Evolutionary conservation across 2,329 filamentous ascomycete species (phyloP).

Genomic region (Coniochaeta hoffmannii): DNA sequence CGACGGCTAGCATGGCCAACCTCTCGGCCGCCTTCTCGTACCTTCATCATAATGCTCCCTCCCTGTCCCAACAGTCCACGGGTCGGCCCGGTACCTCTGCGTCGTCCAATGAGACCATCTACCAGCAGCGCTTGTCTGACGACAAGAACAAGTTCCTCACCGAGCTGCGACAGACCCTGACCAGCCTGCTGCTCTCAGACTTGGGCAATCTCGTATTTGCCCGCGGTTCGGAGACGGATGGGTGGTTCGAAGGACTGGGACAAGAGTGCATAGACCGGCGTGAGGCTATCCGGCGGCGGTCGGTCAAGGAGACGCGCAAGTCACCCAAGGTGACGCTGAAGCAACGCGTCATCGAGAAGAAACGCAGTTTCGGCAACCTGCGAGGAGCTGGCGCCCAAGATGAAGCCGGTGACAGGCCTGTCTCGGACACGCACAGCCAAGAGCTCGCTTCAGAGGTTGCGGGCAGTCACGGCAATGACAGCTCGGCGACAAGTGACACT

Average conservation of each 20-base stretch:
- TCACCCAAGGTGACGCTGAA: conserved; percentile 34
- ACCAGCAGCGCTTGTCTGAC: conserved; percentile 52
- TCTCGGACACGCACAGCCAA: conserved; percentile 19
- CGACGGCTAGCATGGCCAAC: conserved; percentile 54
- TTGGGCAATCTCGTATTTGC: conserved; percentile 79
- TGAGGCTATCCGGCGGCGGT: conserved; percentile 44
- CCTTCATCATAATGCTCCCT: conserved; percentile 33
- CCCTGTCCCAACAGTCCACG: conserved; percentile 29
- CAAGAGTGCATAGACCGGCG: conserved; percentile 58
- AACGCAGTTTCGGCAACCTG: conserved; percentile 61
- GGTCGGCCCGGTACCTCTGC: conserved; percentile 57
- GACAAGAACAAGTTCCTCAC: conserved; percentile 74
- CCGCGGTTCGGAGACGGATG: conserved; percentile 87
- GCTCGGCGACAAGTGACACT: conserved; percentile 31
- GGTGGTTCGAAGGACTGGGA: conserved; percentile 68
- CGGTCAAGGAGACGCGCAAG: conserved; percentile 36
- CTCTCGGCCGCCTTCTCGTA: conserved; percentile 43
- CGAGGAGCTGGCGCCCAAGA: conserved; percentile 40
- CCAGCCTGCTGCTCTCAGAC: conserved; percentile 81
- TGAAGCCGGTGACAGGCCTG: conserved; percentile 14
- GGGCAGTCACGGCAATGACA: conserved; percentile 32
- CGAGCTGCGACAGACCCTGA: conserved; percentile 71
- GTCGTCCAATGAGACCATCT: conserved; percentile 61
- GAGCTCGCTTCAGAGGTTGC: conserved; percentile 24
- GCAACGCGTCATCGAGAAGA: conserved; percentile 51